Evolutionary conservation across 2,329 filamentous ascomycete species (phyloP).

Genomic region (Xylaria sp.): DNA sequence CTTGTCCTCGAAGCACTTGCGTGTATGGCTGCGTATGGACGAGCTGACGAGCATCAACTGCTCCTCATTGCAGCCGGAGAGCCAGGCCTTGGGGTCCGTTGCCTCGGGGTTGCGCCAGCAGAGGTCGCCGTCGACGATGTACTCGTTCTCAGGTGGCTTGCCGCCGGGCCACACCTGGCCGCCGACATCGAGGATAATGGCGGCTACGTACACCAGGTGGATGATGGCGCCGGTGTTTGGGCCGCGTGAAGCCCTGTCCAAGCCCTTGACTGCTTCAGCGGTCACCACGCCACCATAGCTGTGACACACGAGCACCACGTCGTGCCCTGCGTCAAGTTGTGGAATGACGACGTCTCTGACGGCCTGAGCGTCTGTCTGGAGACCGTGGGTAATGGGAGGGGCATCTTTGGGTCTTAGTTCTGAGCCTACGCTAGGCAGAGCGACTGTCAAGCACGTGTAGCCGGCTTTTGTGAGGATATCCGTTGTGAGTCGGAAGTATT

Average conservation of each 20-base stretch:
- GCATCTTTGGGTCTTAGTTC: slow-evolving; percentile 32
- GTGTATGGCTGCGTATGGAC: slow-evolving; percentile 31
- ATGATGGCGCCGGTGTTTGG: slow-evolving; percentile 31
- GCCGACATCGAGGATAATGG: slow-evolving; percentile 37
- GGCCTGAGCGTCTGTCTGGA: slow-evolving; percentile 37
- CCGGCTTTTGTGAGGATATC: slow-evolving; percentile 35
- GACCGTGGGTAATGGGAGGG: slow-evolving; percentile 27
- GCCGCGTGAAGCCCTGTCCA: slow-evolving; percentile 36
- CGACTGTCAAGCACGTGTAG: slow-evolving; percentile 35
- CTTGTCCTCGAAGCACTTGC: slow-evolving; percentile 30
- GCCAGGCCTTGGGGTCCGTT: slow-evolving; percentile 10
- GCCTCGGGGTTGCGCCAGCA: slow-evolving; percentile 29
- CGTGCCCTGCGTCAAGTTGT: slow-evolving; percentile 36
- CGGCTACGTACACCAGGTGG: slow-evolving; percentile 40
- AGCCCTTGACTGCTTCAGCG: slow-evolving; percentile 38
- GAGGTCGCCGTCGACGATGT: slow-evolving; percentile 32
- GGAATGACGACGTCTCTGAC: slow-evolving; percentile 32
- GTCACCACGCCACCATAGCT: slow-evolving; percentile 42
- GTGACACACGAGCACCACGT: slow-evolving; percentile 38
- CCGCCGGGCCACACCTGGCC: slow-evolving; percentile 36
- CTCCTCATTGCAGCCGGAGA: slow-evolving; percentile 29
- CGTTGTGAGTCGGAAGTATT: slow-evolving; percentile 34
- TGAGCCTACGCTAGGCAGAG: slow-evolving; percentile 35
- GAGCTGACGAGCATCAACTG: slow-evolving; percentile 18
- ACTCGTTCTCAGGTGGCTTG: slow-evolving; percentile 8